Conservation (phyloP, 106 monocot genomes). For the Dendrobium nobile region DNA sequence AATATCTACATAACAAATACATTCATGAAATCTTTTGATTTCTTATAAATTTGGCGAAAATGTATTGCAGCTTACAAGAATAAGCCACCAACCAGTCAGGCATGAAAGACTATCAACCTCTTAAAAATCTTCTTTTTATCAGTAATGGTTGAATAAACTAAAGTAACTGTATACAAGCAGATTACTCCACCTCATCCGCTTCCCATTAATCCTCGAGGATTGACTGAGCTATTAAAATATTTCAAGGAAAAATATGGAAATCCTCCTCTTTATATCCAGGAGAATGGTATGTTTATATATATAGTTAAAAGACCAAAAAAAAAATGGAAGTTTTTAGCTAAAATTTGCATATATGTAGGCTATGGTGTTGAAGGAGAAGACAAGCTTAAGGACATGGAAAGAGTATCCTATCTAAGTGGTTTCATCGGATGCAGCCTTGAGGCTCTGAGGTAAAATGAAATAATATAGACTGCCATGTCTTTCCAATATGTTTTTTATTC, state of each 20-base stretch:
- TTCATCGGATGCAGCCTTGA: constrained; percentile 25
- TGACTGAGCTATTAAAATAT: not conserved
- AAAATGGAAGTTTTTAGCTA: not conserved
- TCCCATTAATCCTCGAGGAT: not conserved
- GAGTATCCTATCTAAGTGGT: constrained; percentile 18
- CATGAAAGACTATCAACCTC: not conserved
- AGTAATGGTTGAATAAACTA: not conserved
- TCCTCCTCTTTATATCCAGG: constrained; percentile 17
- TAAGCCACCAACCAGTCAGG: not conserved
- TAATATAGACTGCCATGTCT: not conserved
- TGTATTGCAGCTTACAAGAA: not conserved
- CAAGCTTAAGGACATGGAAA: constrained; percentile 20
- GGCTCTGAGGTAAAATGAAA: constrained; percentile 30
- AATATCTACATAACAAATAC: not conserved
- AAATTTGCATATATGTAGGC: constrained; percentile 1
- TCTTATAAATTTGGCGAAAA: not conserved
- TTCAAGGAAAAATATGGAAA: constrained; percentile 17
- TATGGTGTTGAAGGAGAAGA: constrained; percentile 7
- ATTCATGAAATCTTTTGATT: not conserved
- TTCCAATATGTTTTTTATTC: not conserved
- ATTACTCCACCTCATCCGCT: not conserved
- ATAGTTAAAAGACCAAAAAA: too few species aligned
- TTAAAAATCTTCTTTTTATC: not conserved
- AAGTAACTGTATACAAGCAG: not conserved
- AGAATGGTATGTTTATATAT: constrained; percentile 14